Evolutionary conservation across 176 grass and related monocot genomes (phyloP), one percentile per base, ranked within the genome.

Genomic region (Canna indica): DNA sequence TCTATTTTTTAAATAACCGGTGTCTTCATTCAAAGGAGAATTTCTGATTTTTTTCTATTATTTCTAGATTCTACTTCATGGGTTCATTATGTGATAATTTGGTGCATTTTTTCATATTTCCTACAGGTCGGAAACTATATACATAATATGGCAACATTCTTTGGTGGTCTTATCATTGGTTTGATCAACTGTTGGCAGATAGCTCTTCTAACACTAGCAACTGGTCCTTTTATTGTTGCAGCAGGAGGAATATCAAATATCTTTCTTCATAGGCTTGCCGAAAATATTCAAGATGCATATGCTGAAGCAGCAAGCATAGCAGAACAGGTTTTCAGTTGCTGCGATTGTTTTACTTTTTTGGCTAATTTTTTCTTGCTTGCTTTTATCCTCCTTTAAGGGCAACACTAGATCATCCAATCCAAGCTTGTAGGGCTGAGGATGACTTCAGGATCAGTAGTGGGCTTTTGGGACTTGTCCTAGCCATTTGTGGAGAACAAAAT

Each of bases 251-350:
- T 99, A 83, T 99, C 94, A 73, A 99, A 99, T 73, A 99, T 99
- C 77, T 99, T 99, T 79, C 89, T 99, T 71, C 94, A 99, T 66
- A 99, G 89, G 56, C 77, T 99, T 67, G 94, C 94, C 67, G 94
- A 99, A 83, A 99, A 99, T 54, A 99, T 99, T 81, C 94, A 99
- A 83, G 94, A 99, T 90, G 89, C 94, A 69, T 99, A 99, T 73
- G 84, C 94, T 4, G 94, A 99, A 84, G 94, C 94, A 48, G 94
- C 94, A 65, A 90, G 94, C 77, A 99, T 99, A 67, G 94, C 89
- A 75, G 94, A 99, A 84, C 94, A 99, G 94, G 94, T 96, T 67
- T 79, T 62, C 34, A 70, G 22, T 42, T 28, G 35, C 11, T 44
- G 33, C 28, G 29, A 11, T 44, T 32, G 16, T 26, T 27, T 32